Evolutionary conservation across 352 stramenopile genomes (phyloP), one percentile per base, ranked within the genome.

Genomic region (Pilasporangium apinafurcum): DNA sequence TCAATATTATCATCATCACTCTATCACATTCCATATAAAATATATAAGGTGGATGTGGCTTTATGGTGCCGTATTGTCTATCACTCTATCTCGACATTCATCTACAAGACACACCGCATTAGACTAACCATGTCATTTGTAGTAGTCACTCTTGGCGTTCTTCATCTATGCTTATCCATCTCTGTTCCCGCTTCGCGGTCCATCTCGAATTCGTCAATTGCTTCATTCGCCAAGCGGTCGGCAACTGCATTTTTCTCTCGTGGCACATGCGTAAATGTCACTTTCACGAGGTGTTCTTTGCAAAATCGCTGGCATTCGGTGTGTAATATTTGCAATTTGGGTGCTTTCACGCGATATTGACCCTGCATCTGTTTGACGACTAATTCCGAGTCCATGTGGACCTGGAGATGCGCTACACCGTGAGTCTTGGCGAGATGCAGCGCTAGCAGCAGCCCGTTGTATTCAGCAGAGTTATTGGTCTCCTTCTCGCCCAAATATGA

Each of bases 321-420:
- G 42, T 79, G 56, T 1, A 90, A 48, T 45, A 16, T 33, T 3
- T 59, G 62, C 16, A 90, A 55, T 36, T 83, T 68, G 6, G 65
- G 53, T 10, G 73, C 65, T 42, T 86, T 86, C 41, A 90, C 78
- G 49, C 69, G 74, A 48, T 87, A 90, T 25, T 68, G 50, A 28
- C 72, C 78, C 25, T 62, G 56, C 74, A 90, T 90, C 45, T 90
- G 78, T 30, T 73, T 68, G 30, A 87, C 55, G n/a, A 90, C 57
- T 37, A 90, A 65, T 57, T 87, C 67, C 61, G 78, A 90, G 68
- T 90, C 78, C 78, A 90, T 79, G 60, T 67, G 65, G 16, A 90
- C 56, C 38, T 68, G 50, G 17, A 90, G 51, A 34, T 62, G 33
- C 4, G 44, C 24, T 10, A 62, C 53, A 17, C 59, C 33, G 18